Evolutionary conservation across 805 yeast genomes (phyloP).

Genomic region (Isabelozyma gotoi): DNA sequence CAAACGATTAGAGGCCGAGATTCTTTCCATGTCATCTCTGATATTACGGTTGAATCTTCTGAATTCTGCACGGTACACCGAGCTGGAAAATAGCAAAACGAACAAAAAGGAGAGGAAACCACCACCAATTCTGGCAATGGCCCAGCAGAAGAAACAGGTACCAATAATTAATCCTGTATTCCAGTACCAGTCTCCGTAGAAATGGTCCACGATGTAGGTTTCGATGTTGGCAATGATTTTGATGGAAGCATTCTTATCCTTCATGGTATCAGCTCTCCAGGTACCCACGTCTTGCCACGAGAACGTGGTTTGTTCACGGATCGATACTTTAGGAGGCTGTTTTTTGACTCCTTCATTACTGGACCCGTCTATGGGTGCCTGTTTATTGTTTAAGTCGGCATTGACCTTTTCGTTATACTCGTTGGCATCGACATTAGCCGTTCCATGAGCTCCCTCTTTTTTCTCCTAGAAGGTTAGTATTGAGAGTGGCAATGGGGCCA

Average conservation of each 20-base stretch:
- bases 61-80: conserved; percentile 71
- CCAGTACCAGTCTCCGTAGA: conserved; percentile 71
- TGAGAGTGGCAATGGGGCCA: background rate
- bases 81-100: conserved; percentile 58
- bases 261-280: conserved; percentile 24
- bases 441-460: background rate
- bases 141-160: conserved; percentile 72
- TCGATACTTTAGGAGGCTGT: conserved; percentile 14
- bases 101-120: conserved; percentile 63
- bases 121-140: conserved; percentile 59
- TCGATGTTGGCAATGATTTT: conserved; percentile 40
- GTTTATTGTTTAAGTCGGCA: conserved; percentile 7
- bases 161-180: conserved; percentile 65
- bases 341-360: conserved; percentile 2
- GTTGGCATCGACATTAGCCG: conserved; percentile 11
- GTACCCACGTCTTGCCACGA: conserved; percentile 42
- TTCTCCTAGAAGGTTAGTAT: background rate
- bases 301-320: conserved; percentile 32
- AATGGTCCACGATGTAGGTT: conserved; percentile 64
- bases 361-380: conserved; percentile 16
- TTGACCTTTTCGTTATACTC: conserved; percentile 14
- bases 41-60: conserved; percentile 73
- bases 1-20: conserved; percentile 59
- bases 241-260: conserved; percentile 26
- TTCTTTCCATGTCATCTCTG: conserved; percentile 73